Evolutionary conservation across 2,329 filamentous ascomycete genomes (phyloP), one percentile per base, ranked within the genome.

Genomic region (Tolypocladium capitatum): DNA sequence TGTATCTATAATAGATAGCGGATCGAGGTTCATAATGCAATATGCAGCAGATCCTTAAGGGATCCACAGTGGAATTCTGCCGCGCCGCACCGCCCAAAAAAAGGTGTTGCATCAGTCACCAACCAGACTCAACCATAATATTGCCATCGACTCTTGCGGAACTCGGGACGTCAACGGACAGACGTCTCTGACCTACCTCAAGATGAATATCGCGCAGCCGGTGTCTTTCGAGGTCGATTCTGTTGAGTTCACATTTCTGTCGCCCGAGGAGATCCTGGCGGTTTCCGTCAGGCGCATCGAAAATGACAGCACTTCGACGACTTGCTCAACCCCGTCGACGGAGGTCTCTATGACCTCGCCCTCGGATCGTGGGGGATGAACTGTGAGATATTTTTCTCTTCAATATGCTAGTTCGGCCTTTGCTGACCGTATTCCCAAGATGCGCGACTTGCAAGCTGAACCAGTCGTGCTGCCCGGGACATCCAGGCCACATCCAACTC

Each of bases 241-340:
- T 63, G 87, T 98, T 60, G 86, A 94, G 64, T 98, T 98, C 66
- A 83, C 81, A 43, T 87, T 92, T 61, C 80, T 96, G 56, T 80
- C 85, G 21, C 75, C 82, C 46, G 75, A 83, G 51, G 91, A 98
- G 65, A 89, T 98, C 63, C 82, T 83, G 63, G 77, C 82, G 51
- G 81, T 97, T 57, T 98, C 92, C 9, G 92, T 96, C 56, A 92
- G 91, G 72, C 81, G 83, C 67, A 94, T 98, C 58, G 85, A 94
- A 61, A 94, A 94, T 70, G 84, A 89, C 45, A 86, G 79, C 55
- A 95, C 92, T 92, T 97, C 65, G 92, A 97, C 68, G 88, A 81
- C 49, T 79, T 95, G 48, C 76, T 94, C 55, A 90, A 95, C 58
- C 90, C 91, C 7, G 78, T 94, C 10, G 85, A 89, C 16, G 89